A percentile compares a stretch with the other conserved stretches of the same genome.
Evolutionary conservation across 208 protist genomes (phyloP).

Genomic region (Porcisia hertigi): DNA sequence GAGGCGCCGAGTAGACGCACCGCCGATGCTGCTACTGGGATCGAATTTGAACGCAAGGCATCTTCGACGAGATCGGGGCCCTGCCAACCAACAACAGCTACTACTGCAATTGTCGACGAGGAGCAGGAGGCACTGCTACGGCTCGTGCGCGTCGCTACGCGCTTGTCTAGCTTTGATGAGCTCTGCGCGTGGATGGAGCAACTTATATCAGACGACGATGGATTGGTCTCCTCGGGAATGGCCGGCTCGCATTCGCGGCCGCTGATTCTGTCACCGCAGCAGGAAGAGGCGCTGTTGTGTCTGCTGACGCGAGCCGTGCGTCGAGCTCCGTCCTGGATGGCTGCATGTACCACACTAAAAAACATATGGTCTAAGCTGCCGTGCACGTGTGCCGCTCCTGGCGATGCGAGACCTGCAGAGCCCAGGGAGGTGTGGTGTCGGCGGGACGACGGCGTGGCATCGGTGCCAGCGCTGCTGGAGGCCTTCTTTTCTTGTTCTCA

Average conservation of each 20-base stretch:
- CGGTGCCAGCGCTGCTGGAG: slow-evolving; percentile 5
- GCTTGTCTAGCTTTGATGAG: not conserved
- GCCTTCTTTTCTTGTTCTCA: slow-evolving; percentile 15
- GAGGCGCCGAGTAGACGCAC: not conserved
- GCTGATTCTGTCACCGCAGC: not conserved
- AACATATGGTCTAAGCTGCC: slow-evolving; percentile 5
- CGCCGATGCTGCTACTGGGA: not conserved
- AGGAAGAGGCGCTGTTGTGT: slow-evolving; percentile 14
- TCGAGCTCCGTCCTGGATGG: slow-evolving; percentile 22
- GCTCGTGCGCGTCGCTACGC: slow-evolving; percentile 13
- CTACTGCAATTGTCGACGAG: not conserved
- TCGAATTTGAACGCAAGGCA: not conserved
- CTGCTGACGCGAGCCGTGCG: slow-evolving; percentile 17
- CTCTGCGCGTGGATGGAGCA: slow-evolving; percentile 12
- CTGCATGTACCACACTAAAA: slow-evolving; percentile 6
- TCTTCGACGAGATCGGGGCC: not conserved
- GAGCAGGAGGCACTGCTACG: slow-evolving; percentile 7
- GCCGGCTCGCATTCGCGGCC: not conserved
- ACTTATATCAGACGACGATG: not conserved
- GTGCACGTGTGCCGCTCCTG: not conserved
- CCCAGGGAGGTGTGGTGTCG: not conserved
- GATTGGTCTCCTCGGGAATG: not conserved
- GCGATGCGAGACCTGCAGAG: not conserved
- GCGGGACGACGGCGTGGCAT: slow-evolving; percentile 2
- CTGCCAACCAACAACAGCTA: not conserved